Conservation (phyloP, 148 eudicot genomes). For the Nepenthes gracilis region DNA sequence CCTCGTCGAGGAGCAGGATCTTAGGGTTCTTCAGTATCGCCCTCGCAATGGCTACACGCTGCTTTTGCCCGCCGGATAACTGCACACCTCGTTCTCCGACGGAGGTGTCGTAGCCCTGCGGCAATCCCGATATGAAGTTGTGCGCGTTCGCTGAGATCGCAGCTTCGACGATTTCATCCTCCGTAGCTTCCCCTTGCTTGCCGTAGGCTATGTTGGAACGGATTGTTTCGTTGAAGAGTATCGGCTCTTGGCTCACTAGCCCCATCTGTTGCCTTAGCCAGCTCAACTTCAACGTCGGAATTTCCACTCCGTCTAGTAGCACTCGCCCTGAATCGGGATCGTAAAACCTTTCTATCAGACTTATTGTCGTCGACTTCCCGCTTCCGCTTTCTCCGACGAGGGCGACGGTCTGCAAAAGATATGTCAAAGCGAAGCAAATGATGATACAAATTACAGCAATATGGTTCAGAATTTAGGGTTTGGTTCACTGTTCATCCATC, state of each 20-base stretch:
- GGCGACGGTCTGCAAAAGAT: constrained; percentile 47
- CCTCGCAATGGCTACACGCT: constrained; percentile 67
- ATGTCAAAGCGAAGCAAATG: neutral
- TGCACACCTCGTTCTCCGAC: constrained; percentile 82
- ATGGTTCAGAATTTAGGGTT: neutral
- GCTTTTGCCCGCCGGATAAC: constrained; percentile 82
- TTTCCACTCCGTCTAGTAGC: constrained; percentile 44
- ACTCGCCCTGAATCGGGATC: constrained; percentile 52
- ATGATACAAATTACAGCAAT: neutral
- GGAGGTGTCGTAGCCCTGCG: constrained; percentile 57
- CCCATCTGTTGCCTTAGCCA: constrained; percentile 95
- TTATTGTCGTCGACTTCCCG: constrained; percentile 71
- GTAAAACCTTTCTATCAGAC: constrained; percentile 72
- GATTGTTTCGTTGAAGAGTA: constrained; percentile 72
- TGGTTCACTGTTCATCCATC: neutral
- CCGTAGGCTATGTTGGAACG: constrained; percentile 75
- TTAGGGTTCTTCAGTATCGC: constrained; percentile 65
- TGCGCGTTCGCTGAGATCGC: constrained; percentile 67
- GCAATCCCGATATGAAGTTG: constrained; percentile 57
- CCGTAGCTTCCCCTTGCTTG: constrained; percentile 41
- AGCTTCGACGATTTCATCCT: constrained; percentile 58
- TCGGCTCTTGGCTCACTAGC: constrained; percentile 75
- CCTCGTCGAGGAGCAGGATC: constrained; percentile 72
- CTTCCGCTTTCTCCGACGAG: constrained; percentile 89
- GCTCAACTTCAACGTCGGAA: constrained; percentile 37